These are phyloP conservation scores for Camelina laxa DNA, from an alignment of 345 rosid species.

Conservation along the genomic window DNA sequence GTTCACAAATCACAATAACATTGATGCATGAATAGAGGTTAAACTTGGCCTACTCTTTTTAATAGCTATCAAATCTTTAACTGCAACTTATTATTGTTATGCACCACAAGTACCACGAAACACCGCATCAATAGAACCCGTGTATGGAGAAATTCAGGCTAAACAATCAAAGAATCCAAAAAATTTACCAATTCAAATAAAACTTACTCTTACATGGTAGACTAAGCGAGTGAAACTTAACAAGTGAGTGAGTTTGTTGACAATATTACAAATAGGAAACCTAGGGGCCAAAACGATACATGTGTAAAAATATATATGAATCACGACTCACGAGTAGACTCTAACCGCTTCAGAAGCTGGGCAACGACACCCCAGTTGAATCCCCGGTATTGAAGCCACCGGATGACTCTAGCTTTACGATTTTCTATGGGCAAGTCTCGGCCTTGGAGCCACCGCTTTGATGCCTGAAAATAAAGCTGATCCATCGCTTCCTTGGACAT, in stretches of 20 bases:
- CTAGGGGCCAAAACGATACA: too few species aligned
- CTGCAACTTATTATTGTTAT: slow-evolving; percentile 6
- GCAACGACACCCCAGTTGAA: slow-evolving; percentile 73
- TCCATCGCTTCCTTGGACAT: slow-evolving; percentile 68
- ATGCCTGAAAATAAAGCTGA: slow-evolving; percentile 66
- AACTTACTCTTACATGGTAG: too few species aligned
- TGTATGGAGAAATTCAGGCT: background rate
- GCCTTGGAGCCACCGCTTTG: slow-evolving; percentile 75
- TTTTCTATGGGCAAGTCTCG: slow-evolving; percentile 63
- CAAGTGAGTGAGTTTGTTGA: too few species aligned
- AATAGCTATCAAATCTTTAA: background rate
- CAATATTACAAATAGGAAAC: too few species aligned
- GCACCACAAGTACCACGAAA: background rate
- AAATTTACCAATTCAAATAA: too few species aligned
- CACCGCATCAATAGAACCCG: background rate
- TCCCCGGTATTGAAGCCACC: slow-evolving; percentile 95
- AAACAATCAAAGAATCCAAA: too few species aligned
- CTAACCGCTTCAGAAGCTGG: slow-evolving; percentile 64
- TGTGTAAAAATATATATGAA: background rate
- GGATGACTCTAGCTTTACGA: slow-evolving; percentile 72
- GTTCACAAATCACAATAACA: background rate
- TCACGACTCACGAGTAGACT: slow-evolving; percentile 39
- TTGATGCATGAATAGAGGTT: background rate
- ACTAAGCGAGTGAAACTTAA: too few species aligned
- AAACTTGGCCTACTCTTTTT: background rate